Conservation (phyloP, 2,329 filamentous ascomycete genomes). For the Coccinonectria pachysandricola region DNA sequence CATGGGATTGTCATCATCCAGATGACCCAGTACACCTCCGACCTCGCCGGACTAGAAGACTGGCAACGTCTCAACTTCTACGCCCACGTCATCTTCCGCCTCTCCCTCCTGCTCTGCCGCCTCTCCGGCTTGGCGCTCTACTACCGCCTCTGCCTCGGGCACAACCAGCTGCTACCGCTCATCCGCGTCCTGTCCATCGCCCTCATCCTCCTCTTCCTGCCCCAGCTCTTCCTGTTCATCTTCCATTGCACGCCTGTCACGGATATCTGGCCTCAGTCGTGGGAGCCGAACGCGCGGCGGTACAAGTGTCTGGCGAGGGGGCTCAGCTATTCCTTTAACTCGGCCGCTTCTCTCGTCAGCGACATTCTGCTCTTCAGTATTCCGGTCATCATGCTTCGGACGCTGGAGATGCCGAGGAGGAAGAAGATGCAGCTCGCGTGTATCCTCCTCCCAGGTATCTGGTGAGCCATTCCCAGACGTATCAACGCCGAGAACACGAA, state of each 20-base stretch:
- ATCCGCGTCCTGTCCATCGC: constrained; percentile 27
- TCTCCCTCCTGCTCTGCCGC: constrained; percentile 37
- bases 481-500: neutral
- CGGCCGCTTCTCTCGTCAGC: constrained; percentile 36
- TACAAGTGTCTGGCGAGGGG: constrained; percentile 41
- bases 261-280: constrained; percentile 40
- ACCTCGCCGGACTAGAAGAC: constrained; percentile 27
- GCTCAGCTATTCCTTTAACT: constrained; percentile 41
- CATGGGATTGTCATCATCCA: too few relatives aligned
- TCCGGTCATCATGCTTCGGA: constrained; percentile 35
- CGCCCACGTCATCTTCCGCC: constrained; percentile 42
- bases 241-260: constrained; percentile 43
- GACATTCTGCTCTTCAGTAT: constrained; percentile 41
- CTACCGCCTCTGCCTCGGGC: constrained; percentile 31
- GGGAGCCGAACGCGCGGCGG: constrained; percentile 28
- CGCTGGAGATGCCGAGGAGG: constrained; percentile 31
- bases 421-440: constrained; percentile 36
- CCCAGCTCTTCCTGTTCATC: constrained; percentile 38
- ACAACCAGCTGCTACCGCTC: constrained; percentile 23
- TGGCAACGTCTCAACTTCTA: constrained; percentile 39
- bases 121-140: constrained; percentile 43
- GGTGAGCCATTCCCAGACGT: constrained; percentile 23
- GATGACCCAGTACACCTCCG: constrained; percentile 37
- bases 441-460: constrained; percentile 38
- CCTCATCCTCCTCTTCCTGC: constrained; percentile 32